A percentile compares a stretch with the other conserved stretches of the same genome.
phyloP scores from a whole-genome alignment of 495 filamentous ascomycete genomes.

The Chaetomium fimeti region DNA sequence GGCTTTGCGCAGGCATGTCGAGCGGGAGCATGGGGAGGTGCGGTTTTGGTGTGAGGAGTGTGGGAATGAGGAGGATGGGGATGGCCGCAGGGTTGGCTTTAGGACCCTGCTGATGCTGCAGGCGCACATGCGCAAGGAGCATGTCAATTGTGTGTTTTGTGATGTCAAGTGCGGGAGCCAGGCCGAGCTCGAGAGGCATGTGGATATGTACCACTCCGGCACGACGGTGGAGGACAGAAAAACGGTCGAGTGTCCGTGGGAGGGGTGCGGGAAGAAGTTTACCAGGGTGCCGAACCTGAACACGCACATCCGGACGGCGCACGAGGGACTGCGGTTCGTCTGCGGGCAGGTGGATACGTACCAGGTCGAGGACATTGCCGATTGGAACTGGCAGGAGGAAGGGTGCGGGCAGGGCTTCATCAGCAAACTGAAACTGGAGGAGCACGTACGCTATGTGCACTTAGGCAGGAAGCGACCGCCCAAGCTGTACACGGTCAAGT shows the following conservation, averaged over 20 bases:
- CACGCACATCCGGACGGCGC: slow-evolving; percentile 71
- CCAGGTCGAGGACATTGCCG: slow-evolving; percentile 55
- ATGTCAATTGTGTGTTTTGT: slow-evolving; percentile 75
- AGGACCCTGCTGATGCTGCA: slow-evolving; percentile 67
- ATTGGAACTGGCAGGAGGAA: slow-evolving; percentile 59
- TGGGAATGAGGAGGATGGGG: slow-evolving; percentile 29
- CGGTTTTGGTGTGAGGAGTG: slow-evolving; percentile 75
- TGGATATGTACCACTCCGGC: slow-evolving; percentile 66
- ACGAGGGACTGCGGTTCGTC: slow-evolving; percentile 67
- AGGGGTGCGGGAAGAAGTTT: slow-evolving; percentile 68
- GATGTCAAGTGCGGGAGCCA: slow-evolving; percentile 59
- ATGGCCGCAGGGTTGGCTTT: slow-evolving; percentile 55
- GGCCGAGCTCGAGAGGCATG: slow-evolving; percentile 62
- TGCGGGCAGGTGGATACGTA: slow-evolving; percentile 66
- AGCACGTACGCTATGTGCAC: slow-evolving; percentile 76
- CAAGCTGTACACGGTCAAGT: slow-evolving; percentile 37
- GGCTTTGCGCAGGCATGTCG: slow-evolving; percentile 68
- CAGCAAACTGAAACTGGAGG: slow-evolving; percentile 71
- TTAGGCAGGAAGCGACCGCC: slow-evolving; percentile 55
- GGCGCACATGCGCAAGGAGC: slow-evolving; percentile 65
- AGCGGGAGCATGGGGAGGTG: slow-evolving; percentile 63
- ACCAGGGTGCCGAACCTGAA: slow-evolving; percentile 76
- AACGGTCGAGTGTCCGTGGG: slow-evolving; percentile 59
- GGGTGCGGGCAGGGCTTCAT: slow-evolving; percentile 69
- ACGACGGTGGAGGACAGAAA: slow-evolving; percentile 61